Base-by-base conservation (phyloP, 169 alveolate genomes). In the Cryptosporidium sp. region DNA sequence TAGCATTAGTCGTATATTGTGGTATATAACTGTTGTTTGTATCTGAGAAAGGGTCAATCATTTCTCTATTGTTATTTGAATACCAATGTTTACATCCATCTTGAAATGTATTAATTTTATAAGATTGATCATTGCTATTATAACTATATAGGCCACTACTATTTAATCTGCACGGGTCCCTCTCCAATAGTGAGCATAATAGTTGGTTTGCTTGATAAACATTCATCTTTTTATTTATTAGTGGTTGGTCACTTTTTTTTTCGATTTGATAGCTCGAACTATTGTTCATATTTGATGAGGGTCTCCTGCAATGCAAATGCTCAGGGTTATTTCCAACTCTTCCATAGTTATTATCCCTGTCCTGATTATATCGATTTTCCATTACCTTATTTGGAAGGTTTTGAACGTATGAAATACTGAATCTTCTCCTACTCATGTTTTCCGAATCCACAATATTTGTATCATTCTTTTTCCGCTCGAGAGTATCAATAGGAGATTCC, bases 71-170 rank as follows among this genome's bases (percentile, higher is more conserved):
- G 39, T 37, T 21, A 62, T 23, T 80, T n/a, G 89, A 80, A 65
- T 80, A 80, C 89, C 89, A 80, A 26, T 59, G 59, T 43, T 67
- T 61, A 29, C 89, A 80, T 16, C 89, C 89, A 41, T 80, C 89
- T 62, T 80, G 89, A 39, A 80, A 80, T 23, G 89, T 80, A 58
- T 80, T 80, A 14, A 80, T 62, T 65, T 80, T 37, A 59, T 80
- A 80, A 8, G 89, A 80, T 18, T 80, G 89, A 23, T 80, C 89
- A 43, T 70, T 45, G 31, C 89, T 80, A 45, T 80, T 80, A 45
- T 80, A 80, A 39, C 89, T 80, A 52, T 80, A 80, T 45, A 80
- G 67, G 33, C 89, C 89, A 16, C 89, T 65, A 43, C 55, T 62
- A 80, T 80, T 80, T 48, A 59, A 35, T 31, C 89, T 80, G 50